Percentiles rank a stretch among this genome's conserved stretches.
Conservation (phyloP, 805 yeast genomes). For the Jamesozyma spencerorum region DNA sequence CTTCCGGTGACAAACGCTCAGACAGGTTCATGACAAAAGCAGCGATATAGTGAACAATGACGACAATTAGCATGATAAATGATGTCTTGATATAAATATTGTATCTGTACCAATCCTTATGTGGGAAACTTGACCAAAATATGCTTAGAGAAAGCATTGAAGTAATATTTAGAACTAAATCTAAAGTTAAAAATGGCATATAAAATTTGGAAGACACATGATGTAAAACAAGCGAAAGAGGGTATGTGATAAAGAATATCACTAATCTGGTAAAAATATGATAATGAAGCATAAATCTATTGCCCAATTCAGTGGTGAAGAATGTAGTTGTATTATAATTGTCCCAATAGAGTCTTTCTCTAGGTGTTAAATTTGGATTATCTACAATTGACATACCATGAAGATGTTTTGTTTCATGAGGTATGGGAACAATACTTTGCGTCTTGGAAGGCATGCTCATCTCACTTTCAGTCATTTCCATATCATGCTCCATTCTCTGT, state of each 20-base stretch:
- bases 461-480: constrained; percentile 11
- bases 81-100: constrained; percentile 67
- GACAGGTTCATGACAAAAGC: constrained; percentile 44
- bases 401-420: constrained; percentile 38
- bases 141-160: constrained; percentile 49
- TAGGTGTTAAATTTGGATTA: constrained; percentile 51
- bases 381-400: constrained; percentile 72
- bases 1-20: constrained; percentile 16
- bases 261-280: constrained; percentile 42
- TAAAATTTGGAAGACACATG: constrained; percentile 50
- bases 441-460: no score
- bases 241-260: constrained; percentile 51
- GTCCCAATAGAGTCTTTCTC: constrained; percentile 71
- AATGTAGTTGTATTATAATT: constrained; percentile 68
- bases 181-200: constrained; percentile 45
- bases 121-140: constrained; percentile 50
- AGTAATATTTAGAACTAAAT: constrained; percentile 37
- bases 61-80: constrained; percentile 45
- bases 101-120: constrained; percentile 52
- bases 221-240: constrained; percentile 56
- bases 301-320: constrained; percentile 43
- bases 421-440: constrained; percentile 29
- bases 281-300: constrained; percentile 41
- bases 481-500: neutral
- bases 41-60: constrained; percentile 44